Conservation (phyloP, 257 asterid species). For the Rhazya stricta region DNA sequence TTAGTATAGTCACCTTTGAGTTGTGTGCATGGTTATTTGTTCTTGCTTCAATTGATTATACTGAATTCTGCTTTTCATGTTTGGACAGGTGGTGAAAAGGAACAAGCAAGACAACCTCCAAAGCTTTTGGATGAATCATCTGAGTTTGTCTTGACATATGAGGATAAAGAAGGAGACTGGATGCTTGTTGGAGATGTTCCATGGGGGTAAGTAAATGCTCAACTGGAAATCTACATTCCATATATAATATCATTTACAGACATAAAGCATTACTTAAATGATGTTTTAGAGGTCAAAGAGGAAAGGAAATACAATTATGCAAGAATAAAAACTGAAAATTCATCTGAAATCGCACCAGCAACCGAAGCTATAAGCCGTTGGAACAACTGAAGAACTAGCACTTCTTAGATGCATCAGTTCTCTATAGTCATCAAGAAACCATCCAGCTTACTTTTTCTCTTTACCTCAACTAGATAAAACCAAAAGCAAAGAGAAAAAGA, state of each 20-base stretch:
- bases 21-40: background rate
- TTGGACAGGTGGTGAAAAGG: constrained; percentile 48
- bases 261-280: too few species aligned
- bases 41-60: constrained; percentile 2
- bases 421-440: background rate
- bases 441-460: background rate
- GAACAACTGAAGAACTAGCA: background rate
- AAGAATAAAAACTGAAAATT: background rate
- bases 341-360: background rate
- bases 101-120: constrained; percentile 33
- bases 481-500: background rate
- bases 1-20: background rate
- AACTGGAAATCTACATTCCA: background rate
- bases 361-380: background rate
- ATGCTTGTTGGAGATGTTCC: constrained; percentile 95
- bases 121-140: constrained; percentile 79
- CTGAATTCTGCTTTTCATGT: background rate
- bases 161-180: constrained; percentile 90
- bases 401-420: background rate
- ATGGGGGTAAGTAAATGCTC: constrained; percentile 47
- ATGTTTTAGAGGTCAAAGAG: background rate
- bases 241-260: background rate
- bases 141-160: constrained; percentile 71
- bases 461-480: background rate
- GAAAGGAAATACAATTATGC: background rate